Conservation (phyloP, 2,329 filamentous ascomycete species). For the Cladosporium sp. region DNA sequence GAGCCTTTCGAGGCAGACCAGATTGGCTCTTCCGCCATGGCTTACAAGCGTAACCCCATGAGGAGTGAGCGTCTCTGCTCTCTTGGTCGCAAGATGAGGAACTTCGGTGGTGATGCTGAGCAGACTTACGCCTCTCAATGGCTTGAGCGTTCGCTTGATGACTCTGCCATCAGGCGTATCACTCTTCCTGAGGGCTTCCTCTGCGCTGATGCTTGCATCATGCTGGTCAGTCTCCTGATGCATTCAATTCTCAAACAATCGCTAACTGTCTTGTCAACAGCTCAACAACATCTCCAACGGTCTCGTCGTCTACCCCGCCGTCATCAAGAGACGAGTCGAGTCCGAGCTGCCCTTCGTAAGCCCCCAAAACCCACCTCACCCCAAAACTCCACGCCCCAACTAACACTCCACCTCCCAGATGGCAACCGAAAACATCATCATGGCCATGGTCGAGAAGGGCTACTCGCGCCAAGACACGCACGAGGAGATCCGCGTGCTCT, state of each 20-base stretch:
- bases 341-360: conserved; percentile 74
- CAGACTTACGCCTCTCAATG: conserved; percentile 69
- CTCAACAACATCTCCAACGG: conserved; percentile 66
- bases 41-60: conserved; percentile 62
- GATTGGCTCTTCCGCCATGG: conserved; percentile 64
- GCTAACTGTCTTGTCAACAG: conserved; percentile 18
- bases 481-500: conserved; percentile 77
- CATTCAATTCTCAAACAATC: neutral
- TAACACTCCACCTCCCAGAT: conserved; percentile 13
- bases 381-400: neutral
- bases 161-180: conserved; percentile 63
- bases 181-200: conserved; percentile 46
- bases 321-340: conserved; percentile 63
- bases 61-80: conserved; percentile 57
- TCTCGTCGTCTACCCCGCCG: conserved; percentile 71
- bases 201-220: conserved; percentile 53
- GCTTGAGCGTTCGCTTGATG: conserved; percentile 75
- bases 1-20: conserved; percentile 78
- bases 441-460: conserved; percentile 69
- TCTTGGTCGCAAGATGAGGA: conserved; percentile 48
- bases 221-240: conserved; percentile 45
- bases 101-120: conserved; percentile 51
- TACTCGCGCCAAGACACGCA: conserved; percentile 75
- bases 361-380: conserved; percentile 51
- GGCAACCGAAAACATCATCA: conserved; percentile 60